Percentiles rank a stretch among this genome's conserved stretches.
Evolutionary conservation across 164 flowering plant genomes (phyloP).

Genomic region (Litsea cubeba): DNA sequence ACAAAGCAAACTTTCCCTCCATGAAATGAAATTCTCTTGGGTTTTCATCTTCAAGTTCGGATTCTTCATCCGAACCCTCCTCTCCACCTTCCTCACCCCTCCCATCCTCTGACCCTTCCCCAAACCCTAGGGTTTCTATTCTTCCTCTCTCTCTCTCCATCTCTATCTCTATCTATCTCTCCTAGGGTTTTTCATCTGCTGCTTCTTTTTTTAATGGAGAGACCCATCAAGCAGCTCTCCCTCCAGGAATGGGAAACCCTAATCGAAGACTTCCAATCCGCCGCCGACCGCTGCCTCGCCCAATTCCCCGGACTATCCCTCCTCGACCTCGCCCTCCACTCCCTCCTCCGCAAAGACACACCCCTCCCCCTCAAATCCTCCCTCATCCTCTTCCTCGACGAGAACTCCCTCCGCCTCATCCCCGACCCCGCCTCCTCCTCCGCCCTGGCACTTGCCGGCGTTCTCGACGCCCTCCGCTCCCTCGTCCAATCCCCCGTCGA

Average conservation of each 20-base stretch:
- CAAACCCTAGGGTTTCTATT: background rate
- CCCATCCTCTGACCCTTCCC: background rate
- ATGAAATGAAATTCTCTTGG: background rate
- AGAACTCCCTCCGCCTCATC: slow-evolving; percentile 18
- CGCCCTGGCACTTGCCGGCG: slow-evolving; percentile 22
- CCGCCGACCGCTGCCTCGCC: slow-evolving; percentile 35
- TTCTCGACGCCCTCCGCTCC: slow-evolving; percentile 52
- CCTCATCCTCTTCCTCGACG: slow-evolving; percentile 60
- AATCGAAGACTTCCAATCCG: slow-evolving; percentile 74
- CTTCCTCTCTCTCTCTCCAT: background rate
- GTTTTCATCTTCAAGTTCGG: background rate
- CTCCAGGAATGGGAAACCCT: slow-evolving; percentile 72
- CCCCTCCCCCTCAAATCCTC: slow-evolving; percentile 36
- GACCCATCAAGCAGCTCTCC: slow-evolving; percentile 38
- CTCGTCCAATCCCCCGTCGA: slow-evolving; percentile 64
- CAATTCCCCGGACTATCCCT: slow-evolving; percentile 29
- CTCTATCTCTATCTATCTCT: background rate
- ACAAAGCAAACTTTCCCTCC: background rate
- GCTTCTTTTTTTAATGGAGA: slow-evolving; percentile 12
- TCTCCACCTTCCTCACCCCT: background rate
- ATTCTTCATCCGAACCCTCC: background rate
- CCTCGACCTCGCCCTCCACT: slow-evolving; percentile 52
- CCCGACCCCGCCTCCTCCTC: slow-evolving; percentile 5
- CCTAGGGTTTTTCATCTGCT: background rate
- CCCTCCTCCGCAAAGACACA: slow-evolving; percentile 47